Evolutionary conservation across 75 land plant species (phyloP).

Genomic region (Pinus taeda): DNA sequence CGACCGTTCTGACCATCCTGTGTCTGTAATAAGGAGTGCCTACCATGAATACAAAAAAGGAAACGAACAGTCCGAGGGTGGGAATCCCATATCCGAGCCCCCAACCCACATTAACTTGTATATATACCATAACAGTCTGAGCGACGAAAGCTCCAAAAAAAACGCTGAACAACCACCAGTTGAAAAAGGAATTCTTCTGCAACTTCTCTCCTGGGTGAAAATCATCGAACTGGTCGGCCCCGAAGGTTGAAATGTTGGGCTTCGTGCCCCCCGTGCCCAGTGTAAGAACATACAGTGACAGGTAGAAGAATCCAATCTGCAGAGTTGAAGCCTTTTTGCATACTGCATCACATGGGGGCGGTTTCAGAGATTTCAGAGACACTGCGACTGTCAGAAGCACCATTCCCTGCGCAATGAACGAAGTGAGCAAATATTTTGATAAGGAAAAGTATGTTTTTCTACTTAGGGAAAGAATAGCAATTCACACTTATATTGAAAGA

Average conservation of each 20-base stretch:
- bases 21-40: constrained; percentile 76
- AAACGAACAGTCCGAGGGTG: constrained; percentile 56
- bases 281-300: constrained; percentile 23
- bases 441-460: too few species aligned
- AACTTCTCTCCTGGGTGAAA: constrained; percentile 20
- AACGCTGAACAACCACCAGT: constrained; percentile 93
- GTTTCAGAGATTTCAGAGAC: constrained; percentile 64
- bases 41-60: constrained; percentile 59
- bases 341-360: constrained; percentile 40
- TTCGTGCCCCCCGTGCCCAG: constrained; percentile 38
- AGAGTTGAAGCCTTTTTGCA: constrained; percentile 55
- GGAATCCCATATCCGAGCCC: constrained; percentile 91
- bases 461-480: too few species aligned
- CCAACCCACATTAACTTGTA: constrained; percentile 86
- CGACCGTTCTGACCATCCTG: constrained; percentile 52
- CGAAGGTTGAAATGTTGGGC: constrained; percentile 41
- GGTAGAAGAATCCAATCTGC: constrained; percentile 38
- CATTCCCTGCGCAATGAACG: constrained; percentile 63
- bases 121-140: constrained; percentile 65
- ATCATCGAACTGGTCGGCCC: constrained; percentile 48
- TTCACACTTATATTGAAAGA: too few species aligned
- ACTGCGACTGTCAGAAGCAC: constrained; percentile 78
- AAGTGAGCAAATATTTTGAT: neutral
- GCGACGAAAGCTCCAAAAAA: constrained; percentile 69
- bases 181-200: constrained; percentile 43